Evolutionary conservation across 2,329 filamentous ascomycete genomes (phyloP).

Genomic region (Talaromyces sp.): DNA sequence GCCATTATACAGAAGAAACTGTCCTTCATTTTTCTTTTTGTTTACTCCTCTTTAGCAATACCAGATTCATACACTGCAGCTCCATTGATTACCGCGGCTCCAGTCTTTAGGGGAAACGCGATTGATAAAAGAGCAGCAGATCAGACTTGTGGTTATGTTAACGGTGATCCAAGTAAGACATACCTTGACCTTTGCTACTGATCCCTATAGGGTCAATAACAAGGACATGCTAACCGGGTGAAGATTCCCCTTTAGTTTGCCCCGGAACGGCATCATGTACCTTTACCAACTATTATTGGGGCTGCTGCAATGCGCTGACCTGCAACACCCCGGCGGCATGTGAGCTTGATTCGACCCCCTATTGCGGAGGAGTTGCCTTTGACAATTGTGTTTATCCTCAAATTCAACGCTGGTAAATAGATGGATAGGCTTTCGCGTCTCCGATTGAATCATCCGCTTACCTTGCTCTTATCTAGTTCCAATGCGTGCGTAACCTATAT

Average conservation of each 20-base stretch:
- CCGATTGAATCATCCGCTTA: not conserved
- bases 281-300: constrained; percentile 7
- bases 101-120: not conserved
- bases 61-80: not conserved
- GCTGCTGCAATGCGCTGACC: constrained; percentile 1
- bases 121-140: not conserved
- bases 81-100: constrained; percentile 6
- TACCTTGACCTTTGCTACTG: not conserved
- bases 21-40: not conserved
- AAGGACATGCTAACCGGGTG: not conserved
- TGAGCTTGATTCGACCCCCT: not conserved
- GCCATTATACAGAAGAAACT: not conserved
- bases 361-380: constrained; percentile 5
- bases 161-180: constrained; percentile 4
- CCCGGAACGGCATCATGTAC: constrained; percentile 6
- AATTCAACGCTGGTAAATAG: constrained; percentile 2
- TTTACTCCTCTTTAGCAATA: not conserved
- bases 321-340: constrained; percentile 5
- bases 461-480: not conserved
- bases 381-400: not conserved
- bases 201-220: not conserved
- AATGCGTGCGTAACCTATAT: constrained; percentile 7
- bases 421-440: not conserved
- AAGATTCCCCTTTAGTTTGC: constrained; percentile 8
- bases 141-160: constrained; percentile 12